Base-by-base conservation (phyloP, 2,329 filamentous ascomycete genomes). In the Cytospora mali region DNA sequence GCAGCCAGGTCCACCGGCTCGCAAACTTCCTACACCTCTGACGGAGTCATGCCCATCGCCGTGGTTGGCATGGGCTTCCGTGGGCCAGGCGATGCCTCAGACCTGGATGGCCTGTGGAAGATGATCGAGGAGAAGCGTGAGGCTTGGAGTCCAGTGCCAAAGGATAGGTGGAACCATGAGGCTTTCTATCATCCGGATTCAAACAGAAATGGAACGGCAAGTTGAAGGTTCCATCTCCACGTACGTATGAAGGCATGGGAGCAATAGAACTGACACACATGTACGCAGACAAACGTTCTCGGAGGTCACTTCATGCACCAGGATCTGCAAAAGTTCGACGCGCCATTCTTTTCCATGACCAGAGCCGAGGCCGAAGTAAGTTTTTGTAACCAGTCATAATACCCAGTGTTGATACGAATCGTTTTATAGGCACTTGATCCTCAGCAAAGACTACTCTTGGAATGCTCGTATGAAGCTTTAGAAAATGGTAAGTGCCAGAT, bases 401-500 rank as follows among this genome's bases (percentile, higher is more conserved):
- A 13, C 6, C 51, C 0, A 5, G n/a, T 23, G 23, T 52, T n/a
- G 10, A 3, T n/a, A n/a, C n/a, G n/a, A n/a, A n/a, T n/a, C n/a
- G 2, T 48, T 21, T n/a, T 5, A 39, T n/a, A n/a, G 14, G 79
- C 80, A 0, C 81, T 84, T 79, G 82, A 85, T 55, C 83, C 83
- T 0, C 82, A 84, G 64, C 81, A 84, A 62, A 75, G 83, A 1
- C 72, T 83, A 23, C 73, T 83, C 9, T 74, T 84, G 1, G 82
- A 85, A 68, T 82, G 79, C 63, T 79, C 80, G 0, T 85, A 81
- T 63, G 82, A 85, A 68, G 81, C 81, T 0, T 72, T 85, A 11
- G 82, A 85, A 66, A 82, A 79, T 61, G 81, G 81, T n/a, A n/a
- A n/a, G n/a, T n/a, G n/a, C n/a, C n/a, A n/a, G n/a, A n/a, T n/a